A percentile compares a stretch with the other conserved stretches of the same genome.
phyloP scores from a whole-genome alignment of 2,329 filamentous ascomycete species.

The Stachybotrys chlorohalonatus region DNA sequence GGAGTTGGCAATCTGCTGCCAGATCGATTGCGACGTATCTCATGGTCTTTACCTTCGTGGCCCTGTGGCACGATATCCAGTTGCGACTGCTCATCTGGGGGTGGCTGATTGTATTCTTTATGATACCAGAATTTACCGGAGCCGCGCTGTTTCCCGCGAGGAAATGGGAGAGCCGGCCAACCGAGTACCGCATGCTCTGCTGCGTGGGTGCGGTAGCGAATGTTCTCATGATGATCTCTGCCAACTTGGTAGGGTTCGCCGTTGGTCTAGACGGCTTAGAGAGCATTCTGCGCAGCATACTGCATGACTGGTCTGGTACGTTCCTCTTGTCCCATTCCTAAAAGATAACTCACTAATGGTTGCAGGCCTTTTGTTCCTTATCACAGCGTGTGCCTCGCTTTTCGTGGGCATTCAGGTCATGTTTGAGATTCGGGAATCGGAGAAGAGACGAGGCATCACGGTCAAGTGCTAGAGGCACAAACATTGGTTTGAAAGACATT shows the following conservation, averaged over 20 bases:
- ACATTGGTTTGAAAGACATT: background rate
- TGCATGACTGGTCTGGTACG: conserved; percentile 63
- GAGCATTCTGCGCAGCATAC: conserved; percentile 64
- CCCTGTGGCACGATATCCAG: conserved; percentile 96
- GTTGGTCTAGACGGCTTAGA: conserved; percentile 82
- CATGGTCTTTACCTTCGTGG: conserved; percentile 90
- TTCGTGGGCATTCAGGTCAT: conserved; percentile 88
- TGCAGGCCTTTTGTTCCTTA: conserved; percentile 61
- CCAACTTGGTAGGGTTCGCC: conserved; percentile 92
- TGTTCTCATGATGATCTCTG: conserved; percentile 89
- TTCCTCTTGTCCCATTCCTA: background rate
- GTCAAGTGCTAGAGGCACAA: conserved; percentile 59
- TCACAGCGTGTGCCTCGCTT: conserved; percentile 60
- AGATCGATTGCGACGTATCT: conserved; percentile 67
- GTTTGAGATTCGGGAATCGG: conserved; percentile 87
- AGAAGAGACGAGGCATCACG: conserved; percentile 71
- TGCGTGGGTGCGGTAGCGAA: conserved; percentile 75
- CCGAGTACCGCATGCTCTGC: conserved; percentile 69
- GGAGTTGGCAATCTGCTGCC: conserved; percentile 34
- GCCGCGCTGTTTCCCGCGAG: conserved; percentile 61
- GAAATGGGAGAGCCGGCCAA: conserved; percentile 62
- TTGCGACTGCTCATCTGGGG: conserved; percentile 88
- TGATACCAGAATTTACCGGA: conserved; percentile 77
- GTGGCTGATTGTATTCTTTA: conserved; percentile 91
- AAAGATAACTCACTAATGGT: conserved; percentile 10